Conservation (phyloP, 192 early-diverging fungal species). For the Oehlia diaphana region DNA sequence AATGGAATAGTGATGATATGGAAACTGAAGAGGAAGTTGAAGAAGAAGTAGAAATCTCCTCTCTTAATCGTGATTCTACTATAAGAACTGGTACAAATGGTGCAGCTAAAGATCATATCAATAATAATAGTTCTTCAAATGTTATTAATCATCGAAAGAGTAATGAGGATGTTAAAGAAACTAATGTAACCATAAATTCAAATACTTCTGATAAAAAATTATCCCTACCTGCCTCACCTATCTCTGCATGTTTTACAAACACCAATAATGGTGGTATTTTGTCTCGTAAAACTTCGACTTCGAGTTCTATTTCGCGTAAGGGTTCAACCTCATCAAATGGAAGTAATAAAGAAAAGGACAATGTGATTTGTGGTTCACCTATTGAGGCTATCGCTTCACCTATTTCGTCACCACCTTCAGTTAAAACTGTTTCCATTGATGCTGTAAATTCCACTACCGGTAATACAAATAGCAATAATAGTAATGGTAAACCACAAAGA, state of each 20-base stretch:
- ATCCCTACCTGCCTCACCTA: not conserved
- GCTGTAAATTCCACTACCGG: not conserved
- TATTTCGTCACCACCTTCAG: not conserved
- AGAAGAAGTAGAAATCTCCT: conserved; percentile 4
- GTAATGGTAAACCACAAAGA: not conserved
- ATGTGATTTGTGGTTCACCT: not conserved
- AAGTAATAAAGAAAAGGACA: conserved; percentile 7
- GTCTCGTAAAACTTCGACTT: conserved; percentile 3
- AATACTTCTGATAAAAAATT: not conserved
- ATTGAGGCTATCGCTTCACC: not conserved
- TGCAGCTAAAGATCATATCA: not conserved
- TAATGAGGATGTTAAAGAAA: not conserved
- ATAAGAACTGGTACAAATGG: not conserved
- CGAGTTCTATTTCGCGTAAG: not conserved
- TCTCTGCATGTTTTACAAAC: too few species aligned
- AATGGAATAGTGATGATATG: conserved; percentile 32
- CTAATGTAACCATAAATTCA: not conserved
- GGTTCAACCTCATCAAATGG: not conserved
- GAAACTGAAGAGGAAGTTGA: conserved; percentile 27
- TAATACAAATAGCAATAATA: not conserved
- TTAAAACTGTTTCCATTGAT: not conserved
- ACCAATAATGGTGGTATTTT: not conserved
- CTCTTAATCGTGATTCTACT: not conserved
- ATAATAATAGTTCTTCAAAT: not conserved
- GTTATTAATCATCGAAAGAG: not conserved